phyloP scores from a whole-genome alignment of 768 basidiomycete genomes.

The Pulveroboletus sp. region DNA sequence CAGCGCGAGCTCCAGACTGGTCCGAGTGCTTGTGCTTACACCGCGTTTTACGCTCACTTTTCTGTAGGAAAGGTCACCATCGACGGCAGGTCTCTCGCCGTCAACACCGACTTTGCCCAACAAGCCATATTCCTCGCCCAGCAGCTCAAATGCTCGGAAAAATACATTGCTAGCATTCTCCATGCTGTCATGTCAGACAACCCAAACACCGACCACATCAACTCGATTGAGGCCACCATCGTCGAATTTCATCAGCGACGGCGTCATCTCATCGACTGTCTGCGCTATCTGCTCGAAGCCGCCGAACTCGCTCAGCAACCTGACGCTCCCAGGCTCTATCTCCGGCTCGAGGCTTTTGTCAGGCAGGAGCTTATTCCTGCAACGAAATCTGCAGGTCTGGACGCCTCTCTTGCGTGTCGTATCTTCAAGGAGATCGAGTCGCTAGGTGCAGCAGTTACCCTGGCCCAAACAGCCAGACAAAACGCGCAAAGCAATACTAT shows the following conservation, averaged over 20 bases:
- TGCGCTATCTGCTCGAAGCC: slow-evolving; percentile 65
- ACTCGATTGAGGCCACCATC: slow-evolving; percentile 62
- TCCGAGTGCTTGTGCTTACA: slow-evolving; percentile 35
- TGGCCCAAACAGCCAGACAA: slow-evolving; percentile 56
- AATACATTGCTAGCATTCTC: slow-evolving; percentile 68
- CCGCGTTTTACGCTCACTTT: not conserved
- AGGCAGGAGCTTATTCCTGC: slow-evolving; percentile 50
- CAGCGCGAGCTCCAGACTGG: slow-evolving; percentile 66
- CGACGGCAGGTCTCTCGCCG: slow-evolving; percentile 62
- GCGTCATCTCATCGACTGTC: slow-evolving; percentile 65
- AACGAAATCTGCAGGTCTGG: slow-evolving; percentile 31
- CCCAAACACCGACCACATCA: slow-evolving; percentile 59
- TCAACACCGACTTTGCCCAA: slow-evolving; percentile 77
- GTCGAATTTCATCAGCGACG: slow-evolving; percentile 69
- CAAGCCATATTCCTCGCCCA: slow-evolving; percentile 78
- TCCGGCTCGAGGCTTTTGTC: slow-evolving; percentile 55
- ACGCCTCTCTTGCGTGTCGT: slow-evolving; percentile 47
- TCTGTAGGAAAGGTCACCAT: slow-evolving; percentile 63
- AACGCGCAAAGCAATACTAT: slow-evolving; percentile 59
- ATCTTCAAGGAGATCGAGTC: slow-evolving; percentile 65
- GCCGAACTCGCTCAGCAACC: slow-evolving; percentile 47
- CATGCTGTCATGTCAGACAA: slow-evolving; percentile 60
- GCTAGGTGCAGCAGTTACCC: slow-evolving; percentile 50
- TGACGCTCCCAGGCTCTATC: slow-evolving; percentile 46
- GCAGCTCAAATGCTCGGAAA: slow-evolving; percentile 80